These are phyloP conservation scores for Chlorella sp. DNA, from an alignment of 139 green algal genomes.

Conservation along the genomic window DNA sequence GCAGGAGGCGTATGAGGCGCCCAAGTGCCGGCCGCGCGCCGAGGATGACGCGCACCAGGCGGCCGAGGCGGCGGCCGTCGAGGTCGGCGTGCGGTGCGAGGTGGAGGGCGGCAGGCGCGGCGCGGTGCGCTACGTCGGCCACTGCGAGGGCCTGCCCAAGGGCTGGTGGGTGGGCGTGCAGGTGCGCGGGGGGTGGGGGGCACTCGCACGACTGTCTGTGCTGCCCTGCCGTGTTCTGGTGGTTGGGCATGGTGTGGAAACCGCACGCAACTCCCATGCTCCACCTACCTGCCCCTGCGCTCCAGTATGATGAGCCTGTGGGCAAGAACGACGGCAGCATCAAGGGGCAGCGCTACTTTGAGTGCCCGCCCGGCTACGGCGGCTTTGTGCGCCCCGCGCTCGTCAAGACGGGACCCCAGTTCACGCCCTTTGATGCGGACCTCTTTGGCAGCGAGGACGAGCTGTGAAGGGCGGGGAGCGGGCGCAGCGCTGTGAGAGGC, in stretches of 20 bases:
- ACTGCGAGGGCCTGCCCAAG: slow-evolving; percentile 30
- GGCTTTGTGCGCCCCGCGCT: slow-evolving; percentile 84
- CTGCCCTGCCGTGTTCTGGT: no score
- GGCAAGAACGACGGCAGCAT: slow-evolving; percentile 94
- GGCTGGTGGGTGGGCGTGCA: slow-evolving; percentile 91
- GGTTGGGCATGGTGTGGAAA: not conserved
- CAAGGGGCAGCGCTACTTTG: slow-evolving; percentile 83
- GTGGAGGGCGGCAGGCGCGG: slow-evolving; percentile 91
- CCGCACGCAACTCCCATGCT: not conserved
- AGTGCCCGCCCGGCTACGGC: slow-evolving; percentile 69
- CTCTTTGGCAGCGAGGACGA: slow-evolving; percentile 81
- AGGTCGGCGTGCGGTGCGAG: slow-evolving; percentile 79
- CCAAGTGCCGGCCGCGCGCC: slow-evolving; percentile 31
- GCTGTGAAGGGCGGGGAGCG: slow-evolving; percentile 57
- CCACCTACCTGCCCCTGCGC: not conserved
- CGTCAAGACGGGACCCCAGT: slow-evolving; percentile 85
- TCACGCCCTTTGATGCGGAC: slow-evolving; percentile 82
- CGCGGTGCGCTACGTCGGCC: slow-evolving; percentile 63
- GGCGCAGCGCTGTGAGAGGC: not conserved
- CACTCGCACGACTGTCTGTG: no score
- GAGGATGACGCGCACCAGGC: slow-evolving; percentile 45
- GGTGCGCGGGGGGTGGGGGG: slow-evolving; percentile 8
- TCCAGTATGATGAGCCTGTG: slow-evolving; percentile 96
- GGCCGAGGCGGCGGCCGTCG: slow-evolving; percentile 50
- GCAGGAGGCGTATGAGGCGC: slow-evolving; percentile 44